Evolutionary conservation across 2,329 filamentous ascomycete genomes (phyloP).

Genomic region (Fusarium beomiforme): DNA sequence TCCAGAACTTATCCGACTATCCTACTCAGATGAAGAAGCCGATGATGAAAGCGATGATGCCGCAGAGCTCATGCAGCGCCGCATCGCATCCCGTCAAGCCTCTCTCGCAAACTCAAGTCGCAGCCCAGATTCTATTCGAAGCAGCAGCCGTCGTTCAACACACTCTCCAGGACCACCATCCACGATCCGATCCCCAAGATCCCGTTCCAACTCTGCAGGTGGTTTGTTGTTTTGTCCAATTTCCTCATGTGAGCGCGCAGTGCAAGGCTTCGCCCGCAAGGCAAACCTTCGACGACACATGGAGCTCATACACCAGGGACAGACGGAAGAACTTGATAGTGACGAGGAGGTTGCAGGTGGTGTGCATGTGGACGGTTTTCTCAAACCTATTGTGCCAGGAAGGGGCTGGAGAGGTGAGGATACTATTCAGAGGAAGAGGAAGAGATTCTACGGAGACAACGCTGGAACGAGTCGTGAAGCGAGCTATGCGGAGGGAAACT

Average conservation of each 20-base stretch:
- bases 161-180: slow-evolving; percentile 28
- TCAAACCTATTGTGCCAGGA: slow-evolving; percentile 63
- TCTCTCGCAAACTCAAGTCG: slow-evolving; percentile 44
- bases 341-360: slow-evolving; percentile 68
- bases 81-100: slow-evolving; percentile 44
- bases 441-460: slow-evolving; percentile 39
- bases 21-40: slow-evolving; percentile 35
- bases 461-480: slow-evolving; percentile 14
- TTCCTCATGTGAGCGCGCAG: slow-evolving; percentile 49
- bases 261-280: slow-evolving; percentile 49
- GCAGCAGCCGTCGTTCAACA: slow-evolving; percentile 36
- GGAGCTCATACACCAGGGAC: slow-evolving; percentile 51
- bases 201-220: slow-evolving; percentile 46
- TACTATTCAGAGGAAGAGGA: slow-evolving; percentile 42
- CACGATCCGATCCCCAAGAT: slow-evolving; percentile 22
- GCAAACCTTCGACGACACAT: slow-evolving; percentile 53
- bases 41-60: slow-evolving; percentile 41
- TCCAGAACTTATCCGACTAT: slow-evolving; percentile 43
- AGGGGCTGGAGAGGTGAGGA: slow-evolving; percentile 59
- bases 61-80: slow-evolving; percentile 43
- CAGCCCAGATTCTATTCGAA: slow-evolving; percentile 38
- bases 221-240: slow-evolving; percentile 52
- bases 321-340: slow-evolving; percentile 50
- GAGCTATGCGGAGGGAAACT: slow-evolving; percentile 20
- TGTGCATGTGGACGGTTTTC: slow-evolving; percentile 75